These are phyloP conservation scores for Candida freyschussii DNA, from an alignment of 1,139 yeast genomes.

Conservation along the genomic window DNA sequence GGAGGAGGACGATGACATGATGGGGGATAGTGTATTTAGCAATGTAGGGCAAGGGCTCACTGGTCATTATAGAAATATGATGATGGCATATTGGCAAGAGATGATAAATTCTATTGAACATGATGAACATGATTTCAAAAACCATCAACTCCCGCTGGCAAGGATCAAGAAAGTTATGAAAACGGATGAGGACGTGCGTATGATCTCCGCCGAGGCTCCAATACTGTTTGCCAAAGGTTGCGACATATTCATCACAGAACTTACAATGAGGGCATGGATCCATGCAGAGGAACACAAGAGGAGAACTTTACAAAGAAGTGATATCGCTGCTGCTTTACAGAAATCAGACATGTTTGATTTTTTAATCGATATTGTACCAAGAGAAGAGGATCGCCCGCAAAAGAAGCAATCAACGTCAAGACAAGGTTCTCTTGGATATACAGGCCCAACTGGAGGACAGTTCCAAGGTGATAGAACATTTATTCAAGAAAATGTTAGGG, in stretches of 20 bases:
- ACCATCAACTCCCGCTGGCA: conserved; percentile 91
- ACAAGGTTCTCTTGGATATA: conserved; percentile 12
- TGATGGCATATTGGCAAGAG: conserved; percentile 98
- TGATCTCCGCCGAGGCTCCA: conserved; percentile 98
- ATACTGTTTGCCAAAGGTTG: conserved; percentile 96
- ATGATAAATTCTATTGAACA: conserved; percentile 86
- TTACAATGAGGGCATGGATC: conserved; percentile 98
- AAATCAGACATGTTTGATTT: conserved; percentile 97
- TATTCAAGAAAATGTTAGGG: conserved; percentile 1
- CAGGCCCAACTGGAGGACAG: conserved; percentile 2
- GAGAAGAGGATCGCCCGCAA: conserved; percentile 50
- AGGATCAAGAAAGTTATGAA: conserved; percentile 92
- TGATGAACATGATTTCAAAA: conserved; percentile 86
- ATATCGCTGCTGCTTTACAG: conserved; percentile 91
- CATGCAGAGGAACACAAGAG: conserved; percentile 96
- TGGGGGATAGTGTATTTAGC: conserved; percentile 66
- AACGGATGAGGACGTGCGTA: conserved; percentile 93
- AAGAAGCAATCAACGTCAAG: conserved; percentile 15
- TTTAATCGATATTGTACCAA: conserved; percentile 89
- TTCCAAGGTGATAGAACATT: conserved; percentile 1
- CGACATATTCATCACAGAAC: conserved; percentile 91
- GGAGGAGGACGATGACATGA: conserved; percentile 34
- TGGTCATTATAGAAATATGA: conserved; percentile 77
- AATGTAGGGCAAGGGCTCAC: conserved; percentile 91
- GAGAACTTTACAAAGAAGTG: conserved; percentile 87